Evolutionary conservation across 2,329 filamentous ascomycete species (phyloP), one percentile per base, ranked within the genome.

Genomic region (Xylariaceae sp.): DNA sequence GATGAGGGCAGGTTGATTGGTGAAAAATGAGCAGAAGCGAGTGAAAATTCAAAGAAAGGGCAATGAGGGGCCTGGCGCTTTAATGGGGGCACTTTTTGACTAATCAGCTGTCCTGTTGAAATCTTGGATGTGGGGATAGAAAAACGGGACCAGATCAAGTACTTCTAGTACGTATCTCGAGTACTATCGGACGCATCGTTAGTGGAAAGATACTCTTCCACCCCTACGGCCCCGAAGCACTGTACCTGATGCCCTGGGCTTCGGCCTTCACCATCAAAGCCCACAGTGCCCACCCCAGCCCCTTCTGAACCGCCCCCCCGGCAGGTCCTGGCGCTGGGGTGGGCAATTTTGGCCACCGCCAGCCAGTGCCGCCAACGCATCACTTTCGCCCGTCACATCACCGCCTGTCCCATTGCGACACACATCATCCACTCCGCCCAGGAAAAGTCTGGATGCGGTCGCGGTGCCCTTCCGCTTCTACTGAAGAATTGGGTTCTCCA

Each of bases 1-100:
- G 48, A 53, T 33, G 57, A 57, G 50, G 64, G 60, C 59, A 61
- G 61, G 66, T 65, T 70, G 68, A 70, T 70, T 70, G 68, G 67
- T 65, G 66, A 69, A 58, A 69, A 70, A 65, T 62, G 62, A 63
- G 59, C 61, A 69, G 65, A 64, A 58, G 63, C 68, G 64, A 70
- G 64, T 68, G 61, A 69, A 68, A 67, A 64, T 47, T 62, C 51
- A 58, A 61, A 63, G 59, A 61, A 66, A 65, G 59, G 63, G 57
- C 58, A 60, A 55, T 59, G 65, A 67, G 64, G 63, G 60, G 47
- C 60, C 53, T 48, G 60, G 62, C 64, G 60, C 67, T 70, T 70
- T 67, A 69, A 71, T 64, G 67, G 67, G 66, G 66, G 63, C 39
- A 33, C 55, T 55, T 61, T 63, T 67, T 67, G 67, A 69, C 67